Evolutionary conservation across 352 stramenopile species (phyloP), one percentile per base, ranked within the genome.

Genomic region (Globisporangium iwayamae): DNA sequence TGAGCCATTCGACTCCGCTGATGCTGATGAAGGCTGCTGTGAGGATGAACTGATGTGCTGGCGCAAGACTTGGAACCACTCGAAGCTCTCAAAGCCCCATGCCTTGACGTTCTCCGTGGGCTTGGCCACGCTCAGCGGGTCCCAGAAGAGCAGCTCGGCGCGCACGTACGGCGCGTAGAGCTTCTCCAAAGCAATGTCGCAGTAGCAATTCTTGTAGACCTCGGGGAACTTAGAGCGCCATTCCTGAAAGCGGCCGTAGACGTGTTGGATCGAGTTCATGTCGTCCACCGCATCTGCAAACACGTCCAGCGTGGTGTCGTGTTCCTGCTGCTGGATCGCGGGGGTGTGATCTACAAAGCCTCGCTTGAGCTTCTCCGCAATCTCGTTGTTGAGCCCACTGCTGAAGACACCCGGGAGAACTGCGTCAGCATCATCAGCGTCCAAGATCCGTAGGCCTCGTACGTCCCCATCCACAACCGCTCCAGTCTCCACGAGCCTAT

Each of bases 221-320:
- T 81, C 59, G 0, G 84, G 81, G 36, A 91, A 93, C 57, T 85
- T 89, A 7, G 56, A 52, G 56, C 87, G 83, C 84, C 84, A 93
- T 52, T 89, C 79, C 28, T 87, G 75, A 25, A 93, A 93, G 46
- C 74, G 75, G 4, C 67, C 70, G 20, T 83, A 84, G 2, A 91
- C 84, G n/a, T 66, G 68, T 8, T 76, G 64, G 25, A 93, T 59
- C 39, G 81, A 87, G 59, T 72, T 90, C 45, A 91, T 78, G 13
- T 90, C 84, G 61, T 90, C 81, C 34, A 93, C 75, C 6, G 74
- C 75, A 65, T 93, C 82, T 10, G 67, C 77, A 60, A 91, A 93
- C 4, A 86, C 67, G 43, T 80, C 63, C 0, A 68, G 10, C 10
- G 62, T 46, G 39, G 8, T 55, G 20, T 47, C 30, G 25, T 28